Evolutionary conservation across 73 alveolate species (phyloP).

Genomic region (Tetrahymena borealis): DNA sequence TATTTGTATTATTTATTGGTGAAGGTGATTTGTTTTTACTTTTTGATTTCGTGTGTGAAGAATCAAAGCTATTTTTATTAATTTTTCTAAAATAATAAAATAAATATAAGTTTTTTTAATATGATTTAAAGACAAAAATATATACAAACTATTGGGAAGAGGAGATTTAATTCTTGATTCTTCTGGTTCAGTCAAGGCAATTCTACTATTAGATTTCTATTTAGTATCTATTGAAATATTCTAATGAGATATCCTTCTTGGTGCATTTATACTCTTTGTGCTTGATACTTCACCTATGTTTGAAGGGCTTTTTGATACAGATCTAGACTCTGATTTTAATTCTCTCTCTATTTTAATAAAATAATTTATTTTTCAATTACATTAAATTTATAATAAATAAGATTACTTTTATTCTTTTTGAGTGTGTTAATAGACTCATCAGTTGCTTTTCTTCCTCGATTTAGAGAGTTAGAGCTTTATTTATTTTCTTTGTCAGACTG

Average conservation of each 20-base stretch:
- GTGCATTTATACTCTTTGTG: neutral
- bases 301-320: neutral
- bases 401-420: neutral
- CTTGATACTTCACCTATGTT: neutral
- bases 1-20: neutral
- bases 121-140: too few species aligned
- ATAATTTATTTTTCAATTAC: neutral
- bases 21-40: neutral
- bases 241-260: neutral
- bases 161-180: neutral
- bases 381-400: neutral
- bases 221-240: neutral
- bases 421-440: neutral
- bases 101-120: too few species aligned
- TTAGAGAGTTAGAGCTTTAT: neutral
- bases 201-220: neutral
- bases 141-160: neutral
- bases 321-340: neutral
- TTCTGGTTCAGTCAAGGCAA: neutral
- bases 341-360: neutral
- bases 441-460: neutral
- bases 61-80: neutral
- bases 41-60: neutral
- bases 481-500: neutral
- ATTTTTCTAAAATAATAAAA: neutral